Evolutionary conservation across 352 stramenopile genomes (phyloP), one percentile per base, ranked within the genome.

Genomic region (Phytopythium mirpurense): DNA sequence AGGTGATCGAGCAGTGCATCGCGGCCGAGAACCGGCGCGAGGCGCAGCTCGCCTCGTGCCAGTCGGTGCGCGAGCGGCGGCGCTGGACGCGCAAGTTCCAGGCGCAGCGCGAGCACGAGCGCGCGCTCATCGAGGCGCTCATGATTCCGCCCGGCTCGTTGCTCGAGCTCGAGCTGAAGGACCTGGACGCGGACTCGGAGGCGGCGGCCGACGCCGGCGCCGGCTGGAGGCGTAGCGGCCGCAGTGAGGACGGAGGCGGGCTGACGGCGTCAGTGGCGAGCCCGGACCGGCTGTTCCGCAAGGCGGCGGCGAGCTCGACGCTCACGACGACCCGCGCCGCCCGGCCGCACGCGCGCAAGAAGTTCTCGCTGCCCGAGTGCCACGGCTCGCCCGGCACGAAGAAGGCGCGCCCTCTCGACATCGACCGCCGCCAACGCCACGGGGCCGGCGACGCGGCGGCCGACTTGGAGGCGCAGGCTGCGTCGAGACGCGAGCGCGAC

Each of bases 1-100:
- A 80, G 47, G 67, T 90, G 37, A 88, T 90, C 23, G 80, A 90
- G 46, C 76, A 88, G 37, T 90, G 78, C 56, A 87, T 90, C 50
- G 32, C 68, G 37, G 74, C 80, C 3, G 77, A 90, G 55, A 90
- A 85, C 60, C 74, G 75, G 48, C 77, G 75, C 12, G 80, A 90
- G 55, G 67, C 70, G 24, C 66, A 72, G 40, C 56, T 90, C 41
- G 67, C 73, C 11, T 70, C 71, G 35, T 90, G 80, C 56, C 40
- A 59, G 12, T 72, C 60, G 14, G 66, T 73, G 14, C 70, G 71
- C 27, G 72, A 86, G 42, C 69, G 74, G 9, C 65, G 62, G n/a
- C 63, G 59, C 18, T 61, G 83, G 45, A 60, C 67, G 21, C 83
- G 74, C 40, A 83, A 83, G 51, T 90, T 90, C 47, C 62, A 80